A percentile compares a stretch with the other conserved stretches of the same genome.
phyloP scores from a whole-genome alignment of 371 early-diverging fungal genomes.

The Apophysomyces elegans region DNA sequence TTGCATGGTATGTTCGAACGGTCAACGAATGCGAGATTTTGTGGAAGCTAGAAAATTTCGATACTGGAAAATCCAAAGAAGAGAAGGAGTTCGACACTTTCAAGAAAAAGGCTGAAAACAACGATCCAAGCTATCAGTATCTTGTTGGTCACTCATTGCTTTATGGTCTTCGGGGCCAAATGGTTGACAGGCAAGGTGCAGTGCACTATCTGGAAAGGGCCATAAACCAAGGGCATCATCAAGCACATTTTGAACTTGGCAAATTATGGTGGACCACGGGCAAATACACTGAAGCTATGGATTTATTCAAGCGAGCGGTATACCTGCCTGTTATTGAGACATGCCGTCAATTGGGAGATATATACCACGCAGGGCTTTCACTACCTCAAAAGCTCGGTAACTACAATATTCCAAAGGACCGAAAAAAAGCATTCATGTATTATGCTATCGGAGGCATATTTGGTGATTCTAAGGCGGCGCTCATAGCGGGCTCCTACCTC shows the following conservation, averaged over 20 bases:
- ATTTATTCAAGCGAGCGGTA: neutral
- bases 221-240: neutral
- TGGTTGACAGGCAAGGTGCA: neutral
- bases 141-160: neutral
- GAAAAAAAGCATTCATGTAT: slow-evolving; percentile 21
- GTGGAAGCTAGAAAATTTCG: neutral
- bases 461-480: slow-evolving; percentile 14
- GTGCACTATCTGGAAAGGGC: neutral
- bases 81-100: neutral
- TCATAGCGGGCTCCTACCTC: slow-evolving; percentile 25
- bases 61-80: neutral
- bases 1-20: neutral
- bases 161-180: neutral
- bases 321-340: neutral
- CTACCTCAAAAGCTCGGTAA: neutral
- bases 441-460: slow-evolving; percentile 20
- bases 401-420: slow-evolving; percentile 14
- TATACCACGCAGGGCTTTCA: neutral
- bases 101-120: neutral
- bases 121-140: neutral
- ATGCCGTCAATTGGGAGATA: neutral
- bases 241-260: neutral
- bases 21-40: neutral
- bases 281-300: neutral
- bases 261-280: slow-evolving; percentile 1